Evolutionary conservation across 108 stramenopile genomes (phyloP).

Genomic region (Pseudonitzschia delicatissima): DNA sequence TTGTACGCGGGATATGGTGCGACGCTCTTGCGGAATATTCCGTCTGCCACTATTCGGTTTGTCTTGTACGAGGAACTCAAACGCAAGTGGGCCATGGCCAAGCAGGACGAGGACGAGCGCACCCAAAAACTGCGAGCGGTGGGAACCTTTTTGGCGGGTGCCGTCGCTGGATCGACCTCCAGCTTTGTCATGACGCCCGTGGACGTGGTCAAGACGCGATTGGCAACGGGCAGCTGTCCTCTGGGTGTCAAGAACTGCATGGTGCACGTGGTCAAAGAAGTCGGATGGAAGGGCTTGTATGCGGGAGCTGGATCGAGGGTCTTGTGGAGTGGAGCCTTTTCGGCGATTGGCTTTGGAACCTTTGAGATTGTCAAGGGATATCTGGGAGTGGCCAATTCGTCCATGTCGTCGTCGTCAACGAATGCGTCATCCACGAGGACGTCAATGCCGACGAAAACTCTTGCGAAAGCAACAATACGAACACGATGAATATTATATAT

Average conservation of each 20-base stretch:
- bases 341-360: conserved; percentile 53
- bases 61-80: conserved; percentile 69
- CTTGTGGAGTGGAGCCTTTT: conserved; percentile 39
- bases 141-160: conserved; percentile 52
- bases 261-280: conserved; percentile 20
- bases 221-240: conserved; percentile 44
- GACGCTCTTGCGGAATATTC: conserved; percentile 69
- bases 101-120: not conserved
- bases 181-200: conserved; percentile 63
- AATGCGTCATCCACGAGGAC: not conserved
- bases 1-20: conserved; percentile 61
- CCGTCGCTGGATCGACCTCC: conserved; percentile 56
- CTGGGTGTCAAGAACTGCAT: conserved; percentile 25
- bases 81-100: conserved; percentile 7
- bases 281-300: conserved; percentile 37
- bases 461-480: too few relatives aligned
- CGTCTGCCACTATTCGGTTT: conserved; percentile 65
- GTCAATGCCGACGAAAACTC: not conserved
- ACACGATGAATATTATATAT: too few relatives aligned
- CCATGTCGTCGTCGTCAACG: not conserved
- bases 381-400: conserved; percentile 20
- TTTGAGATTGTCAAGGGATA: conserved; percentile 40
- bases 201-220: conserved; percentile 67
- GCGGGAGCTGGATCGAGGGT: conserved; percentile 49
- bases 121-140: conserved; percentile 10